Conservation (phyloP, 305 asterid genomes). For the Coffea humblotiana region DNA sequence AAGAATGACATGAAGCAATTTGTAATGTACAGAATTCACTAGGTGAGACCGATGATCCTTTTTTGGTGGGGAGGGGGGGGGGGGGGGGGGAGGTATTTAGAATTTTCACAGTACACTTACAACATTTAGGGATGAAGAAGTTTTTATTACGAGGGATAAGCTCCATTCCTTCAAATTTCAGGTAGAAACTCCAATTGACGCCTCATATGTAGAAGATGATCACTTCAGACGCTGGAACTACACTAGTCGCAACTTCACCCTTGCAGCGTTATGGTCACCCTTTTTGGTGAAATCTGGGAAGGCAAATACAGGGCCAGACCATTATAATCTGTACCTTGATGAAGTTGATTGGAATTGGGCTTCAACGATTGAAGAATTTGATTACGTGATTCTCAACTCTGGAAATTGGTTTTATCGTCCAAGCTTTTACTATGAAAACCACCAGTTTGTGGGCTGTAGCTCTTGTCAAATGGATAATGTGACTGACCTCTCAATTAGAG, state of each 20-base stretch:
- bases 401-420: slow-evolving; percentile 47
- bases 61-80: too few relatives aligned
- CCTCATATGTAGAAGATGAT: slow-evolving; percentile 45
- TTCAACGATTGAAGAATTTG: slow-evolving; percentile 31
- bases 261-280: slow-evolving; percentile 57
- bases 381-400: slow-evolving; percentile 37
- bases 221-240: slow-evolving; percentile 60
- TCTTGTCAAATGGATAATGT: slow-evolving; percentile 31
- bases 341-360: slow-evolving; percentile 42
- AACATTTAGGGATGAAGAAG: too few relatives aligned
- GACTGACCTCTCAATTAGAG: slow-evolving; percentile 27
- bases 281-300: slow-evolving; percentile 42
- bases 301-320: slow-evolving; percentile 29
- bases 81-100: too few relatives aligned
- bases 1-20: too few relatives aligned
- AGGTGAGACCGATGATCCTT: too few relatives aligned
- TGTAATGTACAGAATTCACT: too few relatives aligned
- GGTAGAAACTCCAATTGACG: slow-evolving; percentile 48
- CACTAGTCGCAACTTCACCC: slow-evolving; percentile 66
- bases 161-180: background rate
- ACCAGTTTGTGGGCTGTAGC: slow-evolving; percentile 37
- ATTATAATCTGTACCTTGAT: slow-evolving; percentile 44
- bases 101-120: too few relatives aligned
- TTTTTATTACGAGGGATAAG: too few relatives aligned
- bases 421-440: slow-evolving; percentile 37